Evolutionary conservation across 768 basidiomycete genomes (phyloP).

Genomic region (Lyophyllum shimeji): DNA sequence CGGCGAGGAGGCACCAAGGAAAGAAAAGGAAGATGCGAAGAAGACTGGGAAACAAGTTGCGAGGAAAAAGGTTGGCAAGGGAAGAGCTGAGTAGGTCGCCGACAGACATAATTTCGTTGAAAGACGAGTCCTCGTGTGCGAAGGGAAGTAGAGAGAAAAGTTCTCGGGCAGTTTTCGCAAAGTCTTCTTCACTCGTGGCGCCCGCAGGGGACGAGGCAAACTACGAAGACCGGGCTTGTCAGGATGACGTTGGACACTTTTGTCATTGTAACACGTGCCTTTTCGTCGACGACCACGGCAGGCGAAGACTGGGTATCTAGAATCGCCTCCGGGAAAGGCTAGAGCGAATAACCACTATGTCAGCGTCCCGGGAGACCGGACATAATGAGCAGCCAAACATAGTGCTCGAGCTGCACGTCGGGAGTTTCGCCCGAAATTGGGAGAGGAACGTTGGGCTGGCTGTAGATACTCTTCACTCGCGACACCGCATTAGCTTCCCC

Average conservation of each 20-base stretch:
- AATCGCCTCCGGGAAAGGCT: background rate
- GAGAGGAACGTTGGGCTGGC: slow-evolving; percentile 27
- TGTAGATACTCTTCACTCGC: slow-evolving; percentile 26
- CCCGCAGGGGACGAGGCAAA: background rate
- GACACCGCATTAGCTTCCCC: background rate
- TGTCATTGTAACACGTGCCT: background rate
- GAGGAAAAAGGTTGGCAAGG: slow-evolving; percentile 6
- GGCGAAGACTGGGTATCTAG: background rate
- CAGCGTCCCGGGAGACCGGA: background rate
- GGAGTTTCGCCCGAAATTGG: slow-evolving; percentile 14
- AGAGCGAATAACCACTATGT: background rate
- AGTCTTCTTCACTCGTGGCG: background rate
- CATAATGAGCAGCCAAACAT: background rate
- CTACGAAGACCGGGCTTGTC: background rate
- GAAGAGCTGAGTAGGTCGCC: background rate
- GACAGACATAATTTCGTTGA: slow-evolving; percentile 8
- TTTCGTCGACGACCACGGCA: background rate
- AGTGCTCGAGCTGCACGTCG: background rate
- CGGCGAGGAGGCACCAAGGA: slow-evolving; percentile 47
- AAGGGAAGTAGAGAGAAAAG: slow-evolving; percentile 17
- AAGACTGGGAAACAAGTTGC: slow-evolving; percentile 17
- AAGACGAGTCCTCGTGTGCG: slow-evolving; percentile 2
- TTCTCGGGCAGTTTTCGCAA: slow-evolving; percentile 6
- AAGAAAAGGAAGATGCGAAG: slow-evolving; percentile 34
- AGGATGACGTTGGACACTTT: background rate